Percentiles rank a stretch among this genome's conserved stretches.
phyloP scores from a whole-genome alignment of 805 yeast genomes.

The Saccharomycopsis lassenensis region DNA sequence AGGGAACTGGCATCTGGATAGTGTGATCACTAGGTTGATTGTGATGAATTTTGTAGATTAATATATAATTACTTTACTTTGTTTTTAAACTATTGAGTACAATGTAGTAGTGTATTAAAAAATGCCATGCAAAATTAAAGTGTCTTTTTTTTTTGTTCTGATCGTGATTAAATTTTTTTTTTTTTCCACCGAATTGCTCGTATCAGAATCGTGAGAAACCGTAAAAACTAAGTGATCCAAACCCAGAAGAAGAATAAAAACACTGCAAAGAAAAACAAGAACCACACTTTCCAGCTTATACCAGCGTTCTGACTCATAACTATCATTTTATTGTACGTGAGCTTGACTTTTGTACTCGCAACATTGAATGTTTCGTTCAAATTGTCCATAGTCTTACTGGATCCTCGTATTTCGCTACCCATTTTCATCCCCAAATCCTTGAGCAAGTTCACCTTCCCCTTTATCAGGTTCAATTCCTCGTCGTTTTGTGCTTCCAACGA shows the following conservation, averaged over 20 bases:
- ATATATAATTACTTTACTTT: too few relatives aligned
- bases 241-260: slow-evolving; percentile 27
- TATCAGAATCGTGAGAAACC: too few relatives aligned
- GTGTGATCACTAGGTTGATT: too few relatives aligned
- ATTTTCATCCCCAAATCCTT: slow-evolving; percentile 27
- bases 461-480: slow-evolving; percentile 27
- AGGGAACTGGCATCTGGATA: too few relatives aligned
- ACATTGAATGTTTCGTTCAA: slow-evolving; percentile 12
- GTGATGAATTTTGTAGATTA: too few relatives aligned
- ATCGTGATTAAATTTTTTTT: too few relatives aligned
- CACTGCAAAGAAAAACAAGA: slow-evolving; percentile 25
- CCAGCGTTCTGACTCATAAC: slow-evolving; percentile 29
- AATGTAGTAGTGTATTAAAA: too few relatives aligned
- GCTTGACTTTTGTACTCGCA: slow-evolving; percentile 23
- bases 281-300: slow-evolving; percentile 29
- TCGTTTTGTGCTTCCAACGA: slow-evolving; percentile 30
- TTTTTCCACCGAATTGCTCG: too few relatives aligned
- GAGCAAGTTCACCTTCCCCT: slow-evolving; percentile 25
- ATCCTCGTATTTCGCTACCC: slow-evolving; percentile 28
- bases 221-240: slow-evolving; percentile 15
- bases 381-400: slow-evolving; percentile 13
- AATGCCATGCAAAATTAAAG: too few relatives aligned
- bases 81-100: too few relatives aligned
- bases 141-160: too few relatives aligned
- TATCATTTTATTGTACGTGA: slow-evolving; percentile 26